Conservation (phyloP, 2,329 filamentous ascomycete genomes). For the Curvularia lunata region DNA sequence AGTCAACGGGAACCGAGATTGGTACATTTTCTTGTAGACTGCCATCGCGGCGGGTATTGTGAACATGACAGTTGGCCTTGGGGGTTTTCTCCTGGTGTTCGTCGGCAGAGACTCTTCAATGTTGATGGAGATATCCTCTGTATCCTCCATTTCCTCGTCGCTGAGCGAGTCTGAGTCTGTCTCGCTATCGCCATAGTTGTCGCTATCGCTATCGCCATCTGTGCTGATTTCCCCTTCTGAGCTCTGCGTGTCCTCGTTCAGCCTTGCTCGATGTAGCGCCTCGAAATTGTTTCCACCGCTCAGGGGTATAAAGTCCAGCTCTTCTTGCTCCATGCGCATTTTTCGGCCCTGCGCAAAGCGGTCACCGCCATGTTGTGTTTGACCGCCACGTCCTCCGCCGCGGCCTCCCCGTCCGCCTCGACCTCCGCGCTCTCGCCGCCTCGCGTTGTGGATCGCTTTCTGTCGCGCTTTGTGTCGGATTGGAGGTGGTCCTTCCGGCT, state of each 20-base stretch:
- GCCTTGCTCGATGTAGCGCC: constrained; percentile 21
- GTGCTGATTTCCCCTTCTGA: constrained; percentile 21
- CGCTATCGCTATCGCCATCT: constrained; percentile 15
- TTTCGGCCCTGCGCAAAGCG: constrained; percentile 11
- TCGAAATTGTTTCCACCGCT: constrained; percentile 27
- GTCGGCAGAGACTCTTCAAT: constrained; percentile 20
- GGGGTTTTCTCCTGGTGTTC: constrained; percentile 1
- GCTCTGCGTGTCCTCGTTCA: constrained; percentile 19
- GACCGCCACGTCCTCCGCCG: constrained; percentile 8
- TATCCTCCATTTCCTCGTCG: constrained; percentile 24
- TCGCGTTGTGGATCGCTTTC: constrained; percentile 29
- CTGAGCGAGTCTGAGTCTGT: constrained; percentile 7
- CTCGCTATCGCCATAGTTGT: neutral
- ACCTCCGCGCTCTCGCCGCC: constrained; percentile 9
- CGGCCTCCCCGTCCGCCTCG: constrained; percentile 6
- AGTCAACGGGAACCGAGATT: constrained; percentile 24
- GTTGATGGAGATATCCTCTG: constrained; percentile 34
- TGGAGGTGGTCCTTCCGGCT: constrained; percentile 23
- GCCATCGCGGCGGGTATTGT: constrained; percentile 24
- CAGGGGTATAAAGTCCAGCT: constrained; percentile 23
- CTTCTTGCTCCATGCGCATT: constrained; percentile 9
- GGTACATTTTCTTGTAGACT: constrained; percentile 23
- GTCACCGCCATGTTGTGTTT: constrained; percentile 12
- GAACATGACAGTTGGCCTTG: constrained; percentile 29
- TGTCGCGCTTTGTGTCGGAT: constrained; percentile 29